These are phyloP conservation scores for Agaricus subrufescens DNA, from an alignment of 768 basidiomycete genomes.

Conservation along the genomic window DNA sequence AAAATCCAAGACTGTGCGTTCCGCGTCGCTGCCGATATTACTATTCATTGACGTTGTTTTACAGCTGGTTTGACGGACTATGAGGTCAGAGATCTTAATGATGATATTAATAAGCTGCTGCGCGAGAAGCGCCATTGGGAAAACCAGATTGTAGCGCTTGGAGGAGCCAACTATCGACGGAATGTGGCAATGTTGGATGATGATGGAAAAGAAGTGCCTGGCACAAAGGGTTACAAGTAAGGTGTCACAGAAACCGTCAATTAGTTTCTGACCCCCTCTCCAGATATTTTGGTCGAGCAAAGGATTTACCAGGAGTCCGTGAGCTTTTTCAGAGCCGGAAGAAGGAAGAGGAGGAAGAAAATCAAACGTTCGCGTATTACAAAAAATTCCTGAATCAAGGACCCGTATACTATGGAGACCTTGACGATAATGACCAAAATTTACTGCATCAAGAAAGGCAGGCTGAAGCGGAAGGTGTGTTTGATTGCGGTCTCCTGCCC, in stretches of 20 bases:
- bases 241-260: constrained; percentile 16
- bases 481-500: not conserved
- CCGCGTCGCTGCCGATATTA: too few species aligned
- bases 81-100: constrained; percentile 92
- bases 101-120: constrained; percentile 95
- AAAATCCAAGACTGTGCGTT: constrained; percentile 93
- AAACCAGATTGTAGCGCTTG: constrained; percentile 93
- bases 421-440: constrained; percentile 72
- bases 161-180: constrained; percentile 93
- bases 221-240: constrained; percentile 96
- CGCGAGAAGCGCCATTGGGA: constrained; percentile 98
- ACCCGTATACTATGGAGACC: constrained; percentile 86
- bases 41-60: not conserved
- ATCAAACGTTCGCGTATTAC: constrained; percentile 66
- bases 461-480: constrained; percentile 69
- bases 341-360: constrained; percentile 88
- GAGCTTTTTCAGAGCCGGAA: constrained; percentile 90
- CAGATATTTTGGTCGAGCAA: constrained; percentile 96
- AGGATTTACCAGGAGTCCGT: constrained; percentile 90
- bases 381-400: constrained; percentile 88
- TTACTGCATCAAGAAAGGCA: constrained; percentile 67
- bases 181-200: constrained; percentile 94
- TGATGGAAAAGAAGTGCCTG: constrained; percentile 93
- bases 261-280: not conserved
- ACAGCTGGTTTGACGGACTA: constrained; percentile 91